These are phyloP conservation scores for Asterochloris sp. DNA, from an alignment of 139 green algal genomes.

Conservation along the genomic window DNA sequence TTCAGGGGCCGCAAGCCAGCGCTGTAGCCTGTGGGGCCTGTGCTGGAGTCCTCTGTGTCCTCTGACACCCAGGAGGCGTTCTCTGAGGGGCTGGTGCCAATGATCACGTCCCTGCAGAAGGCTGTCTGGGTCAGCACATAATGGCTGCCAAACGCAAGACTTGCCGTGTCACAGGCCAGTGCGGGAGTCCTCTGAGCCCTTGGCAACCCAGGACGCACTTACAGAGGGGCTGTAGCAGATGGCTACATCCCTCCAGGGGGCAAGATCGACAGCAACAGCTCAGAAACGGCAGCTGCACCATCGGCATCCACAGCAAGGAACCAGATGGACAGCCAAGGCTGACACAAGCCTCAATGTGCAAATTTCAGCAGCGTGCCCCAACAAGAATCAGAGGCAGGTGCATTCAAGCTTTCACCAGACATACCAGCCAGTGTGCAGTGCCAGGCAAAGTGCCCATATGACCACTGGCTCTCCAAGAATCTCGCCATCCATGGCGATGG, in stretches of 20 bases:
- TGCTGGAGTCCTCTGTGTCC: background rate
- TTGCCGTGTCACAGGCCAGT: background rate
- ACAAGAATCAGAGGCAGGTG: too few relatives aligned
- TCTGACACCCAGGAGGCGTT: slow-evolving; percentile 2
- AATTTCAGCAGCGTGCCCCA: too few relatives aligned
- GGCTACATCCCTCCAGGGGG: background rate
- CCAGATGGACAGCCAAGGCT: too few relatives aligned
- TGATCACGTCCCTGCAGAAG: background rate
- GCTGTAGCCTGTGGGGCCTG: slow-evolving; percentile 9
- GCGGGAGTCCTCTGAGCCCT: too few relatives aligned
- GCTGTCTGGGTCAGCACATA: background rate
- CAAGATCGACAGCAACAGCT: background rate
- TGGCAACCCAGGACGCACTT: background rate
- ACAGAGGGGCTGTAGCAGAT: background rate
- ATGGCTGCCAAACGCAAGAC: background rate
- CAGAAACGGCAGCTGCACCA: background rate
- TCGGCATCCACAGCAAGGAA: too few relatives aligned
- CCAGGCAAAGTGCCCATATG: too few relatives aligned
- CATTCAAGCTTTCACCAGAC: too few relatives aligned
- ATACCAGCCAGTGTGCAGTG: too few relatives aligned
- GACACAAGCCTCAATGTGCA: too few relatives aligned
- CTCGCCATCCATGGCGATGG: too few relatives aligned
- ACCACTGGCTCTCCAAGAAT: too few relatives aligned
- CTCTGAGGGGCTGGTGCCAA: slow-evolving; percentile 1
- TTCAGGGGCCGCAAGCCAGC: slow-evolving; percentile 9